Base-by-base conservation (phyloP, 1,284 basidiomycete species). In the Cryptococcus floricola region DNA sequence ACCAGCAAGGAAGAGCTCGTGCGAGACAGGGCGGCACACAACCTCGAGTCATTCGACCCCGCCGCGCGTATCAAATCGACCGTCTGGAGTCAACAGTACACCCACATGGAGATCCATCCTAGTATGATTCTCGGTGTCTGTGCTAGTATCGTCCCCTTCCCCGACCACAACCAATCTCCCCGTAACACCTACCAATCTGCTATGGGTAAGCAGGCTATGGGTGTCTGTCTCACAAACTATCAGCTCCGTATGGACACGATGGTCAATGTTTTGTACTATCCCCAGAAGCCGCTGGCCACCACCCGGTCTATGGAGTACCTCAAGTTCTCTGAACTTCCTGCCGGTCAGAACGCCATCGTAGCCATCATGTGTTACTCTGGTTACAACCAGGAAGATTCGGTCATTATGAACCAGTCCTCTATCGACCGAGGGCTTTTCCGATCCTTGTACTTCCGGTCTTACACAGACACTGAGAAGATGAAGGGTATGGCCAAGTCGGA, bases 201-300 rank as follows among this genome's bases (percentile, higher is more conserved):
- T 54, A 98, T 98, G 95, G 95, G 95, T 72, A 98, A 98, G 80
- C 95, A 98, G 84, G 95, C 95, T 5, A 98, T 98, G 93, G 95
- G 95, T 52, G 91, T 98, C 62, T 96, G 90, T 78, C 83, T 98
- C 48, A 98, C 95, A 38, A 98, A 98, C 78, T 97, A 95, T 81
- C 84, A 95, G 67, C 87, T 94, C 64, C 89, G 96, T 49, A 89
- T 98, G 92, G 91, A 96, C 79, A 92, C 93, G n/a, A 95, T 96
- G 92, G 90, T 92, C 63, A 96, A 97, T 73, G 94, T 97, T 62
- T 82, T 95, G 59, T 97, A 94, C 77, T 99, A 99, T 73, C 96
- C 96, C 16, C 96, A 99, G 80, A 98, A 98, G 74, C 96, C 95
- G 31, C 86, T 98, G 39, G 95, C 95, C 0, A 98, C 95, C 4